A percentile compares a stretch with the other conserved stretches of the same genome.
phyloP scores from a whole-genome alignment of 495 filamentous ascomycete genomes.

The Trichoderma gamsii region DNA sequence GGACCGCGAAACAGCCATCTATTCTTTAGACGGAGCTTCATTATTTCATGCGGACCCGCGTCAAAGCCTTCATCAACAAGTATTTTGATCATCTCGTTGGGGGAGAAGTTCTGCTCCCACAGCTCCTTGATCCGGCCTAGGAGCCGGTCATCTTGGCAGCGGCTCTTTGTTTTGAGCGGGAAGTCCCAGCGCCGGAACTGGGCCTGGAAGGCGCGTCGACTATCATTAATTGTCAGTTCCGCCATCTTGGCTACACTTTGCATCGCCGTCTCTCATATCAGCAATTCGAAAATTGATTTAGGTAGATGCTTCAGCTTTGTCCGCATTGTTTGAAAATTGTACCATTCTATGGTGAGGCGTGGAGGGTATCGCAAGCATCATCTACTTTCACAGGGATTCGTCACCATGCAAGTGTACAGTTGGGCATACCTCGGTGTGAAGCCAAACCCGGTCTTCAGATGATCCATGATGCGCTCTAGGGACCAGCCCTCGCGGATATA shows the following conservation, averaged over 20 bases:
- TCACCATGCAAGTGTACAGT: slow-evolving; percentile 18
- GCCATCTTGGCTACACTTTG: background rate
- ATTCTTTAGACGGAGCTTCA: slow-evolving; percentile 58
- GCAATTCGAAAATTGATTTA: too few relatives aligned
- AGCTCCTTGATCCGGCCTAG: slow-evolving; percentile 64
- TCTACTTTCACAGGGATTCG: background rate
- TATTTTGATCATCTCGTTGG: slow-evolving; percentile 65
- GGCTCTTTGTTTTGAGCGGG: slow-evolving; percentile 63
- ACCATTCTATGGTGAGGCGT: too few relatives aligned
- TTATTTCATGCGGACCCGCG: slow-evolving; percentile 62
- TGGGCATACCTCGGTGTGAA: slow-evolving; percentile 59
- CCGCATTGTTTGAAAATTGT: too few relatives aligned
- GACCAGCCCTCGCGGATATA: slow-evolving; percentile 68
- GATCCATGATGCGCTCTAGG: slow-evolving; percentile 61
- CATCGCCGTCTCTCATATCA: too few relatives aligned
- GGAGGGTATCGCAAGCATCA: too few relatives aligned
- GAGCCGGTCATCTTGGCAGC: slow-evolving; percentile 59
- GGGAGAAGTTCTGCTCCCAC: slow-evolving; percentile 65
- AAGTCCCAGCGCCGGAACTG: slow-evolving; percentile 76
- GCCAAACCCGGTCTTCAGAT: slow-evolving; percentile 52
- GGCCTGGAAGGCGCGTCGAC: slow-evolving; percentile 66
- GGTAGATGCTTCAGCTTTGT: too few relatives aligned
- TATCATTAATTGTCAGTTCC: slow-evolving; percentile 25
- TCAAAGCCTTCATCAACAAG: slow-evolving; percentile 60
- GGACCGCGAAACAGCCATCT: slow-evolving; percentile 57